Evolutionary conservation across 768 basidiomycete species (phyloP), one percentile per base, ranked within the genome.

Genomic region (Psilocybe azurescens): DNA sequence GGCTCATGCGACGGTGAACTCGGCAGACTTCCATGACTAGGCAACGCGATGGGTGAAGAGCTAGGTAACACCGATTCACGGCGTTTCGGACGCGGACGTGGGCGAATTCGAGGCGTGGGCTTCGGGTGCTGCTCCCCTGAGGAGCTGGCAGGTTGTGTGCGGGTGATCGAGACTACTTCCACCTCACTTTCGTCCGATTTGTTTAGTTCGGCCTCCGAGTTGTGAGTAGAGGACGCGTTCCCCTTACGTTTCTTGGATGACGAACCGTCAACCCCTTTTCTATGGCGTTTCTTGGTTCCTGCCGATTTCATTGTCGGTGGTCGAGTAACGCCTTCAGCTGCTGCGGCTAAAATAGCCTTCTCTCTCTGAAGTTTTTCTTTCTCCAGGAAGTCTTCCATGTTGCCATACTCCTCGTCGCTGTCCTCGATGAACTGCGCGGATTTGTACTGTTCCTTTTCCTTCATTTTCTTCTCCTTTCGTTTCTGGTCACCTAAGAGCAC

Each of bases 361-460:
- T 86, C 84, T 51, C 91, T 82, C 69, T 86, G 73, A 54, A 63
- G 78, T 68, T 83, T 84, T 75, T 97, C 95, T 69, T 82, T 85
- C 74, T 82, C 89, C 60, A 95, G 86, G 82, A 97, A 97, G 5
- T 81, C 86, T 53, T 91, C 89, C 74, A 94, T 89, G 70, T 91
- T 89, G 14, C 85, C 91, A 60, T 86, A 86, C 73, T 94, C 93
- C 58, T 81, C 89, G 68, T 97, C 95, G 64, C 92, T 94, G 76
- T 97, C 95, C 70, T 91, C 88, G 72, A 97, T 95, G 72, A 96
- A 93, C 73, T 93, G 90, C 9, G 93, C 94, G 6, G 90, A 93
- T 74, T 94, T 95, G 81, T 92, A 95, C 61, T 79, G 63, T 60
- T 78, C 76, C 65, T 80, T 79, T 62, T 83, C 79, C 63, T 90